Evolutionary conservation across 2,329 filamentous ascomycete genomes (phyloP).

Genomic region (Colletotrichum liaoningense): DNA sequence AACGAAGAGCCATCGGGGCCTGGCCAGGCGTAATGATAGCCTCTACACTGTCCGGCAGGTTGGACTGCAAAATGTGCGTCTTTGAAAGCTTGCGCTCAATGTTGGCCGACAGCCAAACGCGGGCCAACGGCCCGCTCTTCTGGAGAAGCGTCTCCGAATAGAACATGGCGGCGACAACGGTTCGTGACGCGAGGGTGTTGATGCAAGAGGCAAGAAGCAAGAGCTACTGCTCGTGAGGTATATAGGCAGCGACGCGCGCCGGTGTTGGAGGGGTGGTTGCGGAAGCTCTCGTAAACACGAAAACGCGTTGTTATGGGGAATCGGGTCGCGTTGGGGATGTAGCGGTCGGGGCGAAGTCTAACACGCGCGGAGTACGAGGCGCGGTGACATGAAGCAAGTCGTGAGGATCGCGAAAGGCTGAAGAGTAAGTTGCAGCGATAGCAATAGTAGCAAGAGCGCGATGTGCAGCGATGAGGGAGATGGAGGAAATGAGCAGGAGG

Average conservation of each 20-base stretch:
- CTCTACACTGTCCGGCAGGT: slow-evolving; percentile 93
- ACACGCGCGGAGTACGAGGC: slow-evolving; percentile 25
- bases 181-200: neutral
- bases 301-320: slow-evolving; percentile 38
- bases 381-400: slow-evolving; percentile 36
- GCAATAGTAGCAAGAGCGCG: slow-evolving; percentile 31
- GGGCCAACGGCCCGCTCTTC: slow-evolving; percentile 96
- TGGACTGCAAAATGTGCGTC: slow-evolving; percentile 92
- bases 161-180: slow-evolving; percentile 76
- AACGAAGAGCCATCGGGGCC: slow-evolving; percentile 91
- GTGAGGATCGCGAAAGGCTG: slow-evolving; percentile 25
- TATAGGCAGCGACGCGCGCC: slow-evolving; percentile 34
- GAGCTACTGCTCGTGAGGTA: slow-evolving; percentile 26
- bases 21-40: slow-evolving; percentile 94
- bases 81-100: slow-evolving; percentile 98
- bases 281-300: slow-evolving; percentile 39
- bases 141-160: slow-evolving; percentile 96
- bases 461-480: slow-evolving; percentile 35
- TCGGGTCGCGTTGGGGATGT: slow-evolving; percentile 33
- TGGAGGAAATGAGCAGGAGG: slow-evolving; percentile 35
- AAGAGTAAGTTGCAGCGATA: slow-evolving; percentile 33
- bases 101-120: slow-evolving; percentile 98
- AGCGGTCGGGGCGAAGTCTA: slow-evolving; percentile 28
- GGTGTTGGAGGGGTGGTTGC: slow-evolving; percentile 24
- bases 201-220: slow-evolving; percentile 16